Conservation (phyloP, 768 basidiomycete species). For the Tricholomella constricta region DNA sequence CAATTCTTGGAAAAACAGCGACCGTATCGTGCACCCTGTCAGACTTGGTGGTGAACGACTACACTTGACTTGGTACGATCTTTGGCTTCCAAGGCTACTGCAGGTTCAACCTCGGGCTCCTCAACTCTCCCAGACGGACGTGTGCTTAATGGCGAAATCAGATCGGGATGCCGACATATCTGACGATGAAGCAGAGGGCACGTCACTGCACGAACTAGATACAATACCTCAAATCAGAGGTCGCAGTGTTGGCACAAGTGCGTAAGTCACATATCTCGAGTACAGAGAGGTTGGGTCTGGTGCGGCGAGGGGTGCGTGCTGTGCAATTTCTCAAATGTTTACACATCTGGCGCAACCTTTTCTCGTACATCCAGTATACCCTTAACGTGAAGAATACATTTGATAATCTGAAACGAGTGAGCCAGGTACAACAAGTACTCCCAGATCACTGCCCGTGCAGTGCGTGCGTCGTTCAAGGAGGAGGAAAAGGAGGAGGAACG, state of each 20-base stretch:
- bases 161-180: too few relatives aligned
- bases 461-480: conserved; percentile 88
- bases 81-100: conserved; percentile 49
- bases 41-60: conserved; percentile 69
- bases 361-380: conserved; percentile 61
- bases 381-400: too few relatives aligned
- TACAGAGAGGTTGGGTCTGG: too few relatives aligned
- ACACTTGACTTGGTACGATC: conserved; percentile 73
- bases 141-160: background rate
- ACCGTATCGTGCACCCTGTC: conserved; percentile 54
- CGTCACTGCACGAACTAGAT: too few relatives aligned
- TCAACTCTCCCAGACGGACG: background rate
- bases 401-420: conserved; percentile 10
- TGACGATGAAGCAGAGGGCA: too few relatives aligned
- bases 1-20: conserved; percentile 58
- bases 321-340: too few relatives aligned
- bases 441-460: conserved; percentile 90
- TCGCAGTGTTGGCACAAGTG: too few relatives aligned
- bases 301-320: too few relatives aligned
- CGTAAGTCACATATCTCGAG: too few relatives aligned
- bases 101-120: conserved; percentile 7
- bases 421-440: conserved; percentile 98
- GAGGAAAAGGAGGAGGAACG: conserved; percentile 90
- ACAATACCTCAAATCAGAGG: too few relatives aligned
- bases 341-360: conserved; percentile 79